Conservation (phyloP, 441 rosid species). For the Erodium trifolium region DNA sequence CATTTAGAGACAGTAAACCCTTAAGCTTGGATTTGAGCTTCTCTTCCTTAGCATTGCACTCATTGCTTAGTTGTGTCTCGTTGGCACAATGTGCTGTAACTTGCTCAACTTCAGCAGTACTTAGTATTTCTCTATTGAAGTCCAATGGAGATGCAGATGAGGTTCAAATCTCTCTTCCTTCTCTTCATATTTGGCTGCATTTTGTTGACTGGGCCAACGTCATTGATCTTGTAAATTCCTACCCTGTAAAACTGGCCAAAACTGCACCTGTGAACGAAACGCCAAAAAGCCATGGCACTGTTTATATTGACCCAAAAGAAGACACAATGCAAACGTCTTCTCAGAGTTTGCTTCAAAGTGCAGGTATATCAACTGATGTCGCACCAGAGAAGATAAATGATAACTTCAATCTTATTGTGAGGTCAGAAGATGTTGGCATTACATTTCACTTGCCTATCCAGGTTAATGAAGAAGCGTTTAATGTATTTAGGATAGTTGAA, state of each 20-base stretch:
- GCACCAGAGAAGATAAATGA: constrained; percentile 25
- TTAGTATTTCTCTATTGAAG: constrained; percentile 39
- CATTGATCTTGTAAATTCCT: constrained; percentile 36
- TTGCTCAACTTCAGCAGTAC: constrained; percentile 39
- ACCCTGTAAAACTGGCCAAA: constrained; percentile 33
- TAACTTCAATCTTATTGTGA: constrained; percentile 29
- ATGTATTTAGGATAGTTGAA: constrained; percentile 29
- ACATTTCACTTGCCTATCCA: constrained; percentile 48
- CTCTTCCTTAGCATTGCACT: constrained; percentile 46
- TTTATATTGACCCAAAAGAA: constrained; percentile 22
- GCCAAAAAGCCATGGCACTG: constrained; percentile 22
- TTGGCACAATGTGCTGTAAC: constrained; percentile 49
- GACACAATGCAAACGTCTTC: constrained; percentile 22
- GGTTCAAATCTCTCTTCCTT: constrained; percentile 58
- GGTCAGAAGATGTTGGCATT: constrained; percentile 52
- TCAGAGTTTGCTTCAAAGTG: constrained; percentile 26
- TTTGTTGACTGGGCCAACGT: constrained; percentile 49
- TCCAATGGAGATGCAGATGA: constrained; percentile 32
- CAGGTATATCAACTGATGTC: constrained; percentile 24
- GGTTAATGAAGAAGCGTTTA: constrained; percentile 24
- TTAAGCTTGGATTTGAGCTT: constrained; percentile 39
- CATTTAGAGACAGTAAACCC: constrained; percentile 45
- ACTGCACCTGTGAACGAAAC: constrained; percentile 22
- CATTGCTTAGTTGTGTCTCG: constrained; percentile 42
- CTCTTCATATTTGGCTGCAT: constrained; percentile 74